These are phyloP conservation scores for Kwoniella botswanensis DNA, from an alignment of 768 basidiomycete genomes.

Conservation along the genomic window DNA sequence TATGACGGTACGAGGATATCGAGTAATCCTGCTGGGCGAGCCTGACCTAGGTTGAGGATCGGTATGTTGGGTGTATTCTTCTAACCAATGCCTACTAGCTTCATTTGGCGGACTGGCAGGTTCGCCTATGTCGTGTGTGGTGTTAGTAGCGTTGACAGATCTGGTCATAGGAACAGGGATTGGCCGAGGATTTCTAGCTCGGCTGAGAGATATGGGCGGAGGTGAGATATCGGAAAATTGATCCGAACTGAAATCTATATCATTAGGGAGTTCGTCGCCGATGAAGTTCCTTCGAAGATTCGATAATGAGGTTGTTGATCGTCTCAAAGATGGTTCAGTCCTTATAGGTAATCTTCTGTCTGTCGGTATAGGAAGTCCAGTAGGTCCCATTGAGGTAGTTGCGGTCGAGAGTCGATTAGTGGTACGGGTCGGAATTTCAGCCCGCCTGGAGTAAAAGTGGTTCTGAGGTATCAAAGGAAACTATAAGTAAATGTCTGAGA, in stretches of 20 bases:
- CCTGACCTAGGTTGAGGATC: background rate
- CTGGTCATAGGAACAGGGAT: background rate
- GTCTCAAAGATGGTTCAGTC: background rate
- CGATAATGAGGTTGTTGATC: background rate
- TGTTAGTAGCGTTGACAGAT: background rate
- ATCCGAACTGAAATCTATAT: background rate
- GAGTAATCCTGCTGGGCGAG: background rate
- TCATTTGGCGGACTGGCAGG: constrained; percentile 9
- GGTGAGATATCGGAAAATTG: background rate
- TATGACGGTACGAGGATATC: background rate
- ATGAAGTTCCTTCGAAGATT: background rate
- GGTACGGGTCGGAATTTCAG: background rate
- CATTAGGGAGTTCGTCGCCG: background rate
- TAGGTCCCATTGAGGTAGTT: constrained; percentile 1
- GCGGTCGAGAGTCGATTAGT: background rate
- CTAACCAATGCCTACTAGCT: constrained; percentile 19
- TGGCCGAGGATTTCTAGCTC: background rate
- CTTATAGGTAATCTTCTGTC: background rate
- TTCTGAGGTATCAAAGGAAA: too few relatives aligned
- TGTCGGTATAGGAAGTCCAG: background rate
- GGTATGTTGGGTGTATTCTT: constrained; percentile 11
- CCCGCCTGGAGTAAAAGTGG: background rate
- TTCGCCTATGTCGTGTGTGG: background rate
- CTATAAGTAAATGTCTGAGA: too few relatives aligned
- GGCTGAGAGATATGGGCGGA: constrained; percentile 10